Percentiles rank a stretch among this genome's conserved stretches.
phyloP scores from a whole-genome alignment of 176 grass and related monocot genomes.

The Juncus inflexus region DNA sequence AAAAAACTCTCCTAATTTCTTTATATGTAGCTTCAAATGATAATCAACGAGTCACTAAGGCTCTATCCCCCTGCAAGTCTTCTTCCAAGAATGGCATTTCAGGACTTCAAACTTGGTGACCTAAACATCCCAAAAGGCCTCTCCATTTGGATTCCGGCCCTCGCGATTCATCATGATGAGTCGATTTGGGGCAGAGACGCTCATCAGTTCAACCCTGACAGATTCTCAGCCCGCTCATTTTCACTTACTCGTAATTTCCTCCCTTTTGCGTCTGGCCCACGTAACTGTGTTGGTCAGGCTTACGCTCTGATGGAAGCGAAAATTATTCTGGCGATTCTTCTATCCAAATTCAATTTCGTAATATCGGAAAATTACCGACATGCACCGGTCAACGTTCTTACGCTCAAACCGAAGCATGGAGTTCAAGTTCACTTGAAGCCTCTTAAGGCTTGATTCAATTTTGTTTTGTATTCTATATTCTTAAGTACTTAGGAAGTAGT shows the following conservation, averaged over 20 bases:
- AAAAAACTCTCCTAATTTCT: not conserved
- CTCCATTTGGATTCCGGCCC: slow-evolving; percentile 85
- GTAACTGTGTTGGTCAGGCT: slow-evolving; percentile 78
- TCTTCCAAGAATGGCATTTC: slow-evolving; percentile 82
- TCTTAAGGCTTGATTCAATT: slow-evolving; percentile 28
- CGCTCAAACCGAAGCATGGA: slow-evolving; percentile 76
- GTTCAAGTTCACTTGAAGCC: slow-evolving; percentile 63
- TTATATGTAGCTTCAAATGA: slow-evolving; percentile 72
- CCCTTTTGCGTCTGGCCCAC: slow-evolving; percentile 71
- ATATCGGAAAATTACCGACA: slow-evolving; percentile 83
- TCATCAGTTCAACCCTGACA: slow-evolving; percentile 67
- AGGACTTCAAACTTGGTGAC: slow-evolving; percentile 59
- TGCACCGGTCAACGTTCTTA: slow-evolving; percentile 80
- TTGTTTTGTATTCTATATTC: not conserved
- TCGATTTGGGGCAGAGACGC: slow-evolving; percentile 67
- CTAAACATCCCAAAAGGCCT: slow-evolving; percentile 65
- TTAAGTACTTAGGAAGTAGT: slow-evolving; percentile 6
- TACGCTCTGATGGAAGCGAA: slow-evolving; percentile 79
- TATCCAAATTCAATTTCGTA: slow-evolving; percentile 58
- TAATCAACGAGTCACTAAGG: slow-evolving; percentile 84
- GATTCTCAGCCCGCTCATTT: slow-evolving; percentile 57
- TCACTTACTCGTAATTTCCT: slow-evolving; percentile 53
- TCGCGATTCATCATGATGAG: slow-evolving; percentile 85
- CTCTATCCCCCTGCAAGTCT: slow-evolving; percentile 87
- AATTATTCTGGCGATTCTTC: slow-evolving; percentile 71